A percentile compares a stretch with the other conserved stretches of the same genome.
phyloP scores from a whole-genome alignment of 768 basidiomycete species.

The Boletus huronensis region DNA sequence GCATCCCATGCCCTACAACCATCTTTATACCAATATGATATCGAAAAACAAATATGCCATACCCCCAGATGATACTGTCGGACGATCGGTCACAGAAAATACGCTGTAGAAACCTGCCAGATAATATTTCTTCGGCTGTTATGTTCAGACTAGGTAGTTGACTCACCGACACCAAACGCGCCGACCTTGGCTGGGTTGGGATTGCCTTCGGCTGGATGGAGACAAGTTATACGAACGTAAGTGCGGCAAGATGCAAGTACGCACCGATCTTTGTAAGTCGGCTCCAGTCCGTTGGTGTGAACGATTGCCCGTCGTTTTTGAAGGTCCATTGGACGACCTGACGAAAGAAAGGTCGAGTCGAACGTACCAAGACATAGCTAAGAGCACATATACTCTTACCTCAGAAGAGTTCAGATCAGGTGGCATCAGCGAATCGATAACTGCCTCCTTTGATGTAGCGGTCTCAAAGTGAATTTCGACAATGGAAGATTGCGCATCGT shows the following conservation, averaged over 20 bases:
- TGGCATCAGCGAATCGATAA: slow-evolving; percentile 24
- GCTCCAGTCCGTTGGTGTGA: slow-evolving; percentile 84
- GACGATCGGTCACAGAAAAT: slow-evolving; percentile 77
- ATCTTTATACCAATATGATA: slow-evolving; percentile 3
- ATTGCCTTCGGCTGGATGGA: slow-evolving; percentile 78
- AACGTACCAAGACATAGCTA: no score
- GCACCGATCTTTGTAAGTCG: slow-evolving; percentile 84
- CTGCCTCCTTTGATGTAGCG: slow-evolving; percentile 33
- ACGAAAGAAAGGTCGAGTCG: background rate
- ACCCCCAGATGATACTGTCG: slow-evolving; percentile 74
- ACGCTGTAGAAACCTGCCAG: slow-evolving; percentile 63
- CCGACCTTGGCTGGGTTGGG: slow-evolving; percentile 95
- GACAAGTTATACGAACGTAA: background rate
- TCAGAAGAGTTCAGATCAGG: slow-evolving; percentile 61
- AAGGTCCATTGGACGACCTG: slow-evolving; percentile 81
- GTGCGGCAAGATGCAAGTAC: slow-evolving; percentile 1
- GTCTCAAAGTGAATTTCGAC: slow-evolving; percentile 83
- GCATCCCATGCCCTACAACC: slow-evolving; percentile 74
- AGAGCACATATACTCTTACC: slow-evolving; percentile 42
- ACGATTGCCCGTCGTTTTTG: slow-evolving; percentile 80
- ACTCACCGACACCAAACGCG: slow-evolving; percentile 84
- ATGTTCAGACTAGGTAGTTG: background rate
- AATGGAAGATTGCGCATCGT: slow-evolving; percentile 72
- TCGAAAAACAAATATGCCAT: slow-evolving; percentile 14
- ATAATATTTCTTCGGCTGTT: background rate